These are phyloP conservation scores for Arabidopsis thaliana DNA, from an alignment of 345 rosid genomes.

Conservation along the genomic window TAIR10.1 NC_003075.7:7399001-7399500, in stretches of 20 bases:
- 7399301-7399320: background rate
- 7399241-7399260: background rate
- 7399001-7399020: constrained; percentile 19
- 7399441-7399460: no score
- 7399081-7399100: constrained; percentile 9
- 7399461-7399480: no score
- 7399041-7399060: constrained; percentile 22
- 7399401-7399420: no score
- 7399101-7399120: constrained; percentile 18
- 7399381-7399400: no score
- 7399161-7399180: constrained; percentile 21
- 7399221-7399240: background rate
- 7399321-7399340: no score
- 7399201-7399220: constrained; percentile 11
- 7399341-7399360: background rate
- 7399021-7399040: constrained; percentile 12
- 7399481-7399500: no score
- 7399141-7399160: constrained; percentile 39
- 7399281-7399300: background rate
- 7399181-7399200: background rate
- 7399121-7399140: background rate
- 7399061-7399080: background rate
- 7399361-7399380: no score
- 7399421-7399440: no score
- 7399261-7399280: background rate